These are phyloP conservation scores for Achlya hypogyna DNA, from an alignment of 352 stramenopile species.

Conservation along the genomic window DNA sequence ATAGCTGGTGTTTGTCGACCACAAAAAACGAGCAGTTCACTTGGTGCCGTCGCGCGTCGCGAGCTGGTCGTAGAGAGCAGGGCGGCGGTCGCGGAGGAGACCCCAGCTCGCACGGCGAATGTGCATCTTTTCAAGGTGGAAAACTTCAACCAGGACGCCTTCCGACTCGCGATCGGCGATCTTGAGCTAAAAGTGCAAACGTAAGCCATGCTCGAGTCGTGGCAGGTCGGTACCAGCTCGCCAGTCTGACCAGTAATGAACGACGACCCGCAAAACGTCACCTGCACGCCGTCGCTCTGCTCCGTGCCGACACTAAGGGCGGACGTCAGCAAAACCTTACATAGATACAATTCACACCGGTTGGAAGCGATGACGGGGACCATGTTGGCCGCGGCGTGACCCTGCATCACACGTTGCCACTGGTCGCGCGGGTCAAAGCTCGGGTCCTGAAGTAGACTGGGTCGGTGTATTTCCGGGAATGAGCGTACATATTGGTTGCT, in stretches of 20 bases:
- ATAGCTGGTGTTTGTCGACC: background rate
- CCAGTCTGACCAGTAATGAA: slow-evolving; percentile 89
- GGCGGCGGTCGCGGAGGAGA: slow-evolving; percentile 77
- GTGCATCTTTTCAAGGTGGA: slow-evolving; percentile 80
- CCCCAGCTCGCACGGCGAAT: slow-evolving; percentile 80
- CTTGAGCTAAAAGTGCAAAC: slow-evolving; percentile 44
- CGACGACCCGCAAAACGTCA: slow-evolving; percentile 88
- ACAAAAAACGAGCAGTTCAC: background rate
- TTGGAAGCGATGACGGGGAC: slow-evolving; percentile 87
- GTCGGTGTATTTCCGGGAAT: slow-evolving; percentile 23
- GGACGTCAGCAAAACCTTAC: background rate
- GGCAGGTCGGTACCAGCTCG: slow-evolving; percentile 82
- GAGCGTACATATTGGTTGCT: slow-evolving; percentile 54
- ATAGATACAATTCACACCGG: slow-evolving; percentile 25
- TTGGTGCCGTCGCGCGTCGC: slow-evolving; percentile 68
- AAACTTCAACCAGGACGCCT: slow-evolving; percentile 79
- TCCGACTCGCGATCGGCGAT: slow-evolving; percentile 80
- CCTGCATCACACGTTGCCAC: slow-evolving; percentile 89
- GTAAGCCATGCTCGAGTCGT: too few relatives aligned
- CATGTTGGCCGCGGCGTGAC: slow-evolving; percentile 84
- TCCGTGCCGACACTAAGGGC: slow-evolving; percentile 51
- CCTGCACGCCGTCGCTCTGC: slow-evolving; percentile 61
- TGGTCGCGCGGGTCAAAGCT: slow-evolving; percentile 80
- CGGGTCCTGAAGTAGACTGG: slow-evolving; percentile 52
- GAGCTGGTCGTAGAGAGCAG: slow-evolving; percentile 71